Base-by-base conservation (phyloP, 345 rosid species). In the Excoecaria agallocha region DNA sequence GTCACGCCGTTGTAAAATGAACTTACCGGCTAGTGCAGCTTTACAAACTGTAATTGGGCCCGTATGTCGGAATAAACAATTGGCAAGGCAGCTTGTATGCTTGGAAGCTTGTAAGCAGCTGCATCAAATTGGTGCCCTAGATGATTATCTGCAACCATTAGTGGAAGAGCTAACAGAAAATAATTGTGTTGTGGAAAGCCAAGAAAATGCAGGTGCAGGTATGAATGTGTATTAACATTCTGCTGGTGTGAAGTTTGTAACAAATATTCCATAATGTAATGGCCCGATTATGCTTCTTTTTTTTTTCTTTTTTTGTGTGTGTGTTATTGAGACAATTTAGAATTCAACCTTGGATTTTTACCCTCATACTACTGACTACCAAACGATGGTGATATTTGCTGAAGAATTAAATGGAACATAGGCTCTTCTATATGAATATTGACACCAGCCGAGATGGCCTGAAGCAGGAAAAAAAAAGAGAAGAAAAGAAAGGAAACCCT, bases 91-190 rank as follows among this genome's bases (percentile, higher is more conserved):
- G 82, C 86, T 79, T n/a, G 91, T 77, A 46, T 87, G 96, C 86
- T 76, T 87, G 78, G 93, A 89, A 80, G 93, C 93, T 66, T 88
- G 86, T 75, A 87, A 86, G 87, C 88, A 83, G 83, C 88, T 92
- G 61, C 90, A 85, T 58, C 87, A 82, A 74, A 55, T 80, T 79
- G 91, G 89, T 65, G 87, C 82, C 56, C 78, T 89, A 76, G 84
- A 88, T 24, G 83, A 90, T 74, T 86, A 83, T 81, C 87, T 92
- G 69, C 66, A 81, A 67, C 89, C 85, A 11, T 70, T 66, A 59
- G 54, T 63, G 12, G 82, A 87, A 67, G 82, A 68, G 30, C 73
- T 84, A 76, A 69, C 76, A 24, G 84, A 74, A 41, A 79, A 69
- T 41, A 71, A 58, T 67, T 59, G 46, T 54, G 67, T 57, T 75